Evolutionary conservation across 2,329 filamentous ascomycete genomes (phyloP), one percentile per base, ranked within the genome.

Genomic region (Alternaria sp.): DNA sequence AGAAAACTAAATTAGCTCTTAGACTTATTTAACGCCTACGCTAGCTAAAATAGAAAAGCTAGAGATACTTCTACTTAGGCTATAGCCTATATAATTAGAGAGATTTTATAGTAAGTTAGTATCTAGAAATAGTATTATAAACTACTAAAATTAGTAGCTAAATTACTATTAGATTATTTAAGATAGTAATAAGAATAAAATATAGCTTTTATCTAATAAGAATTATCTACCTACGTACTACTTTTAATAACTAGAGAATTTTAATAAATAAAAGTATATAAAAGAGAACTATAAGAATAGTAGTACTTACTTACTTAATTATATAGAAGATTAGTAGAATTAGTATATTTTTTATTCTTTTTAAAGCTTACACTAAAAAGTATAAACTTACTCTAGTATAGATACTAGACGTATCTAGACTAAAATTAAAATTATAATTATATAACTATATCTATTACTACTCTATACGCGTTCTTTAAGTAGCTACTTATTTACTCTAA

Each of bases 221-320:
- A 56, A 64, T 40, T 17, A 69, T 65, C 55, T 61, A 30, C 65
- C 63, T 57, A 44, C 65, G 47, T 61, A 73, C 60, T 73, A 73
- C 40, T 26, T 66, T 57, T 13, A 61, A 59, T 26, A 70, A 46
- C 54, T 64, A 13, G 43, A 69, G 19, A 32, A 26, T 11, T 68
- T 69, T 21, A 57, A 72, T 25, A 51, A 72, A 61, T 6, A 50
- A 54, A 58, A 72, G 59, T 66, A 68, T 32, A 45, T 44, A 6
- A 64, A 68, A 60, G 43, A 73, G 36, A 59, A 73, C 60, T 73
- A 73, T 36, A 63, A 60, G 43, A 50, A 72, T 15, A 66, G 67
- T 19, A 72, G 43, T 62, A 69, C 64, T 60, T 44, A 46, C 50
- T 60, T 69, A 11, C 40, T 71, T 6, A 54, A 71, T 65, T 26